Percentiles rank a stretch among this genome's conserved stretches.
phyloP scores from a whole-genome alignment of 768 basidiomycete species.

The Boletus sp. region DNA sequence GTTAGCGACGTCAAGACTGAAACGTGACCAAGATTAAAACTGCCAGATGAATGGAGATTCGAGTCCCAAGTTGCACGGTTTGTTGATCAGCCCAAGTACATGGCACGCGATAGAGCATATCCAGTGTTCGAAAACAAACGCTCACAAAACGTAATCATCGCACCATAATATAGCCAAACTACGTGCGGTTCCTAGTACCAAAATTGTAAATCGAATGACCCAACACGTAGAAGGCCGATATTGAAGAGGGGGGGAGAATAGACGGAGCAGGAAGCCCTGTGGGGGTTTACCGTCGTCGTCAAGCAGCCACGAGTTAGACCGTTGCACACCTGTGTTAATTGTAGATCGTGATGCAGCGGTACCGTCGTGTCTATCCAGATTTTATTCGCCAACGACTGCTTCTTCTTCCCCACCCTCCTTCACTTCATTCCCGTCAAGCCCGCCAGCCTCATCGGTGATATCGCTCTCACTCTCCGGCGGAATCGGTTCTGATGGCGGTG shows the following conservation, averaged over 20 bases:
- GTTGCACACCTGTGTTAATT: neutral
- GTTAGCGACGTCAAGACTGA: neutral
- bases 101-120: no score
- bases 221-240: neutral
- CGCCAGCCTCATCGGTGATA: constrained; percentile 33
- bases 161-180: neutral
- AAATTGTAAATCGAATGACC: neutral
- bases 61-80: neutral
- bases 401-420: constrained; percentile 15
- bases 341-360: constrained; percentile 20
- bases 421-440: constrained; percentile 20
- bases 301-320: constrained; percentile 9
- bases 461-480: constrained; percentile 35
- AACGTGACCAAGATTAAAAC: neutral
- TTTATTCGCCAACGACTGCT: constrained; percentile 7
- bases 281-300: constrained; percentile 7
- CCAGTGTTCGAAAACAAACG: neutral
- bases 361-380: constrained; percentile 12
- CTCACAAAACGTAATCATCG: neutral
- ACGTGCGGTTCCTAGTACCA: constrained; percentile 1
- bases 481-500: constrained; percentile 32
- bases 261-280: constrained; percentile 13
- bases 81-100: neutral
- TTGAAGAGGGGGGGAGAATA: constrained; percentile 14
- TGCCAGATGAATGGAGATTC: neutral